A percentile compares a stretch with the other conserved stretches of the same genome.
Evolutionary conservation across 2,329 filamentous ascomycete species (phyloP).

Genomic region (Epichloe scottii): DNA sequence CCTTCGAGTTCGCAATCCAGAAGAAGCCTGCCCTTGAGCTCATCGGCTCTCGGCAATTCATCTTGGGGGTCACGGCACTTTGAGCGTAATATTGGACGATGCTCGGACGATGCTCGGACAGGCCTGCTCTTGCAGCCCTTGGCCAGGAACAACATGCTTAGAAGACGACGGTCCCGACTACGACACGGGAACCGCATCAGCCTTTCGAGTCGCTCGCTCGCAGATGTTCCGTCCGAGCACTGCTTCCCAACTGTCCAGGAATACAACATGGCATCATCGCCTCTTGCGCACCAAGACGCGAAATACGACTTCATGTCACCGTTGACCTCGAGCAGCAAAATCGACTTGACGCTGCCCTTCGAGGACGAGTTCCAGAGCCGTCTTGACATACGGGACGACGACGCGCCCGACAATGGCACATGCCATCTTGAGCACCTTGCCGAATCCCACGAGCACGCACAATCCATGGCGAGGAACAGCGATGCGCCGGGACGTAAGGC

Average conservation of each 20-base stretch:
- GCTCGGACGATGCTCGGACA: not conserved
- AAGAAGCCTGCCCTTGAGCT: not conserved
- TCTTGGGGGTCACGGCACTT: too few species aligned
- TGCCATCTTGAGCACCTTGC: too few species aligned
- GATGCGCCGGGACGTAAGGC: not conserved
- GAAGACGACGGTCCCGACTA: not conserved
- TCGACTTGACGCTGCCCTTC: slow-evolving; percentile 2
- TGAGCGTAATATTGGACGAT: too few species aligned
- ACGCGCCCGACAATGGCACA: not conserved
- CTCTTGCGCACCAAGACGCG: not conserved
- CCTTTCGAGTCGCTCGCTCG: too few species aligned
- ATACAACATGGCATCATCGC: not conserved
- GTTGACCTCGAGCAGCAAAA: not conserved
- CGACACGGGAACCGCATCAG: not conserved
- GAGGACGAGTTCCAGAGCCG: slow-evolving; percentile 2
- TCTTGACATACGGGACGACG: not conserved
- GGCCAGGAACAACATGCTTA: not conserved
- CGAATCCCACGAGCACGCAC: not conserved
- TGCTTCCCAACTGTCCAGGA: not conserved
- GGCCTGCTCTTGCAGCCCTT: not conserved
- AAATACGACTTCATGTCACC: slow-evolving; percentile 2
- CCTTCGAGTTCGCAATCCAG: not conserved
- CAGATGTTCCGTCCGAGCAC: not conserved
- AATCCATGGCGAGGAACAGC: not conserved
- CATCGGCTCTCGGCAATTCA: not conserved